A percentile compares a stretch with the other conserved stretches of the same genome.
Evolutionary conservation across 352 stramenopile genomes (phyloP).

Genomic region (Globisporangium barbulae): DNA sequence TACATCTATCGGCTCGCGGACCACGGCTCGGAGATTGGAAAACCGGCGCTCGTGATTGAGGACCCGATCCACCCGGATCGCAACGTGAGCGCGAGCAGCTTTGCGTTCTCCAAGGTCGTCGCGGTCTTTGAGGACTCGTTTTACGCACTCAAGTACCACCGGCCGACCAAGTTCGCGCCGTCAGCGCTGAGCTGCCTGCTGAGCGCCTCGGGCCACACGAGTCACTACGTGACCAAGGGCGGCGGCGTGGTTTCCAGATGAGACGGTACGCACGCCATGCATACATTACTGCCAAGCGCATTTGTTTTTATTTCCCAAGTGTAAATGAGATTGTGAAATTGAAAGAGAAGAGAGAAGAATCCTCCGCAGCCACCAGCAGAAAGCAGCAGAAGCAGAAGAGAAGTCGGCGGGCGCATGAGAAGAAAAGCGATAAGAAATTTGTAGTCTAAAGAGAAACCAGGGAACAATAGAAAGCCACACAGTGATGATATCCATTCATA

Average conservation of each 20-base stretch:
- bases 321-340: slow-evolving; percentile 11
- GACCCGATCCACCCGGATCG: slow-evolving; percentile 85
- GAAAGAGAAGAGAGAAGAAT: slow-evolving; percentile 5
- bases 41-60: slow-evolving; percentile 83
- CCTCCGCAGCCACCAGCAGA: background rate
- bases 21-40: slow-evolving; percentile 42
- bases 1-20: slow-evolving; percentile 84
- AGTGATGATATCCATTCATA: background rate
- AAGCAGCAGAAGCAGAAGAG: slow-evolving; percentile 4
- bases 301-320: slow-evolving; percentile 6
- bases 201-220: slow-evolving; percentile 59
- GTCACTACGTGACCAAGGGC: slow-evolving; percentile 14
- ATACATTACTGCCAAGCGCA: background rate
- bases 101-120: slow-evolving; percentile 82
- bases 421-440: slow-evolving; percentile 8
- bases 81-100: slow-evolving; percentile 86
- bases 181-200: slow-evolving; percentile 79
- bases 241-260: slow-evolving; percentile 1
- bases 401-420: background rate
- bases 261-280: background rate
- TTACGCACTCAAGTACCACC: slow-evolving; percentile 84
- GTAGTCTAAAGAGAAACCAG: slow-evolving; percentile 19
- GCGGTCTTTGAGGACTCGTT: slow-evolving; percentile 84
- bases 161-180: slow-evolving; percentile 67
- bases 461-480: slow-evolving; percentile 15